A percentile compares a stretch with the other conserved stretches of the same genome.
Conservation (phyloP, 768 basidiomycete genomes). For the Tylopilus balloui region DNA sequence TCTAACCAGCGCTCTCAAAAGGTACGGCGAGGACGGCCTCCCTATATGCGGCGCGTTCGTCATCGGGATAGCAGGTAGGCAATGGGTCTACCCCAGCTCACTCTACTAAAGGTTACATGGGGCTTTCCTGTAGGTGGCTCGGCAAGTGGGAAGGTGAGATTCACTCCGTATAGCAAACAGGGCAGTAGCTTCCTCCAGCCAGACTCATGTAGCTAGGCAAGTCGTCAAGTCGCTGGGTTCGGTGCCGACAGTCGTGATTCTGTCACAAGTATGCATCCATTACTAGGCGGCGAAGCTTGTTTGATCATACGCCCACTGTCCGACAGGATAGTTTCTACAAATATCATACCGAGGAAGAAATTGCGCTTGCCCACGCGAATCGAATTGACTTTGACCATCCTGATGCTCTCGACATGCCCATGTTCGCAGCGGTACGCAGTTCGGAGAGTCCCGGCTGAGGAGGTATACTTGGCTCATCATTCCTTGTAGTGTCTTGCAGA, state of each 20-base stretch:
- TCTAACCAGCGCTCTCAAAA: conserved; percentile 29
- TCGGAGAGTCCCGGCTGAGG: neutral
- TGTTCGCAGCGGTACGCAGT: conserved; percentile 69
- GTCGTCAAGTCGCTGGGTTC: conserved; percentile 79
- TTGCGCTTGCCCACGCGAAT: conserved; percentile 77
- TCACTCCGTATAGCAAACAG: neutral
- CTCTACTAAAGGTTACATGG: neutral
- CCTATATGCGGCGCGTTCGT: conserved; percentile 75
- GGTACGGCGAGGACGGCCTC: conserved; percentile 76
- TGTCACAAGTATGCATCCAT: conserved; percentile 63
- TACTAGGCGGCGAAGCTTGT: neutral
- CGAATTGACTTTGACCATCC: conserved; percentile 88
- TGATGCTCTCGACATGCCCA: conserved; percentile 83
- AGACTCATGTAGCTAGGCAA: conserved; percentile 85
- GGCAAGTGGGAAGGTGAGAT: conserved; percentile 76
- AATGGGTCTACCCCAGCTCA: conserved; percentile 12
- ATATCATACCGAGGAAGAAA: conserved; percentile 69
- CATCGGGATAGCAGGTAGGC: conserved; percentile 72
- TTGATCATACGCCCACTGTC: neutral
- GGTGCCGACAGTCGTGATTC: conserved; percentile 82
- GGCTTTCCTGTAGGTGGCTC: conserved; percentile 57
- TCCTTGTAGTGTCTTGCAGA: conserved; percentile 70
- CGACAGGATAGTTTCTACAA: conserved; percentile 92
- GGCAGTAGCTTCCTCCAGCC: conserved; percentile 1
- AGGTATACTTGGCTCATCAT: neutral